A percentile compares a stretch with the other conserved stretches of the same genome.
phyloP scores from a whole-genome alignment of 352 stramenopile genomes.

The Phytophthora foliorum region DNA sequence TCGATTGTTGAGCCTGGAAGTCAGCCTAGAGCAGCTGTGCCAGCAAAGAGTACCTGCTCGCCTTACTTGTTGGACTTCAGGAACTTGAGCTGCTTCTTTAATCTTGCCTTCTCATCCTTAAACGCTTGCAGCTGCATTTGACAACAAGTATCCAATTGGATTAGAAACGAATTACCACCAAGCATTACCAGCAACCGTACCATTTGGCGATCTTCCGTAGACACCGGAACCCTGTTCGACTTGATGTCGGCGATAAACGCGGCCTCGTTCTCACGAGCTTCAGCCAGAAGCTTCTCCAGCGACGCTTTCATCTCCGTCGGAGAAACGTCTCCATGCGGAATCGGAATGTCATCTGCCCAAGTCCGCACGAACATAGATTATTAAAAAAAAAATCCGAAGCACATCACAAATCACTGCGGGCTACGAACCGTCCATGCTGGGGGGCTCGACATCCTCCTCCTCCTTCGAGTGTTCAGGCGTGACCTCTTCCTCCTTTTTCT shows the following conservation, averaged over 20 bases:
- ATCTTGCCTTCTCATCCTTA: conserved; percentile 86
- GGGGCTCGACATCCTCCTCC: conserved; percentile 47
- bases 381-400: neutral
- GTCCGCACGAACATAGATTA: neutral
- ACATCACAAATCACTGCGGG: neutral
- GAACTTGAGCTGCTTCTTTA: conserved; percentile 90
- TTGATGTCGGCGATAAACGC: conserved; percentile 85
- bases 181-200: conserved; percentile 39
- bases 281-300: conserved; percentile 76
- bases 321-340: conserved; percentile 64
- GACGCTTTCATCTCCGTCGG: conserved; percentile 76
- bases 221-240: conserved; percentile 50
- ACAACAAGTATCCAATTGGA: conserved; percentile 6
- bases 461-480: conserved; percentile 42
- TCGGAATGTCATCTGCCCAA: conserved; percentile 52
- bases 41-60: conserved; percentile 11
- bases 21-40: conserved; percentile 2
- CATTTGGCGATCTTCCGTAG: conserved; percentile 84
- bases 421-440: conserved; percentile 42
- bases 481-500: conserved; percentile 50
- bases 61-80: conserved; percentile 71
- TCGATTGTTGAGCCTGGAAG: conserved; percentile 6
- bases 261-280: conserved; percentile 84
- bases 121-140: conserved; percentile 73
- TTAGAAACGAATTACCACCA: conserved; percentile 10